Conservation (phyloP, 768 basidiomycete genomes). For the Kwoniella europaea region DNA sequence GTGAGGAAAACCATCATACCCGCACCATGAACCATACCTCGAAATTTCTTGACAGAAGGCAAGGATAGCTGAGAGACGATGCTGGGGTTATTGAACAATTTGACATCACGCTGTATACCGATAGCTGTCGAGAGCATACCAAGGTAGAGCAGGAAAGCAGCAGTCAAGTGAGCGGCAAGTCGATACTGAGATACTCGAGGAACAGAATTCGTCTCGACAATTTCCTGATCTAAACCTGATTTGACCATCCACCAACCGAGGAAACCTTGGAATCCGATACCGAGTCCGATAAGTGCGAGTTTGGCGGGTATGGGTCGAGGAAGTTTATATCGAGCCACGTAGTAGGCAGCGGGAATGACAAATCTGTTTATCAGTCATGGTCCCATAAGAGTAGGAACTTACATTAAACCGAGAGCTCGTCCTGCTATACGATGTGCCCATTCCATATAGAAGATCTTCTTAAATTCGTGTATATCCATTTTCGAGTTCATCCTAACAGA, state of each 20-base stretch:
- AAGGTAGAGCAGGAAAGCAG: slow-evolving; percentile 86
- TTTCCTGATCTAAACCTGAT: slow-evolving; percentile 83
- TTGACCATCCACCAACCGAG: slow-evolving; percentile 99
- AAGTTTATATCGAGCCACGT: slow-evolving; percentile 72
- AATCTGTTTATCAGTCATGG: slow-evolving; percentile 62
- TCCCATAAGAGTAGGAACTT: slow-evolving; percentile 22
- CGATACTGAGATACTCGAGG: slow-evolving; percentile 97
- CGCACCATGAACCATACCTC: slow-evolving; percentile 66
- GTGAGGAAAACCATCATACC: slow-evolving; percentile 85
- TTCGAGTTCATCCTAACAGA: slow-evolving; percentile 77
- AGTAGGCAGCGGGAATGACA: slow-evolving; percentile 82
- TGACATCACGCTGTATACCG: slow-evolving; percentile 77
- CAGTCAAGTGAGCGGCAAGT: slow-evolving; percentile 89
- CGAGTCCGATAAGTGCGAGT: slow-evolving; percentile 72
- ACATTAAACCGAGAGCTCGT: slow-evolving; percentile 64
- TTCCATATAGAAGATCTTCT: slow-evolving; percentile 97
- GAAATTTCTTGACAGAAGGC: slow-evolving; percentile 67
- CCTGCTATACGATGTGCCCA: slow-evolving; percentile 95
- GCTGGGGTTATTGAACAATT: slow-evolving; percentile 57
- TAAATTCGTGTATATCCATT: slow-evolving; percentile 87
- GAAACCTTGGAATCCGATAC: slow-evolving; percentile 88
- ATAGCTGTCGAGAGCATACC: slow-evolving; percentile 88
- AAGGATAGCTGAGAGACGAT: slow-evolving; percentile 19
- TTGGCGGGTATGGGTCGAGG: slow-evolving; percentile 68
- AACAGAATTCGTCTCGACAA: slow-evolving; percentile 78